Conservation (phyloP, 805 yeast genomes). For the Metschnikowia gelsemii region DNA sequence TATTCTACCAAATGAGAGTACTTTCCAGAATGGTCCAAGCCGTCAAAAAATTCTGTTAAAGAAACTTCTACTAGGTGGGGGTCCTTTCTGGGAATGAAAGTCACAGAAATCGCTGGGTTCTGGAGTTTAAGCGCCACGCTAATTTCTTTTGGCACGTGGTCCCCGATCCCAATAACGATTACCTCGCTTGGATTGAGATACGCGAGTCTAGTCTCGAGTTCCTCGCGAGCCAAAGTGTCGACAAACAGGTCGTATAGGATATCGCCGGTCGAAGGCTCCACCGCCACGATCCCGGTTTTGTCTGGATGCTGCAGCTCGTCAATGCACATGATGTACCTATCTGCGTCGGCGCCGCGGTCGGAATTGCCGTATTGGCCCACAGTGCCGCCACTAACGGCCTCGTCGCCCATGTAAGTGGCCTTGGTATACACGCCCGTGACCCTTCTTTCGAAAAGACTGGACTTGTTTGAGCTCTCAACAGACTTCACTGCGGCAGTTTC, state of each 20-base stretch:
- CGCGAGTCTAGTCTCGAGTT: constrained; percentile 69
- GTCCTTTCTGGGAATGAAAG: constrained; percentile 4
- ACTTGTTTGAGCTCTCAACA: constrained; percentile 46
- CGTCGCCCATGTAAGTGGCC: constrained; percentile 78
- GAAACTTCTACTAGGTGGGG: constrained; percentile 12
- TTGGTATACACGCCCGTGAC: constrained; percentile 73
- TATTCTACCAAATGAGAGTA: constrained; percentile 24
- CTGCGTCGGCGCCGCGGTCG: constrained; percentile 21
- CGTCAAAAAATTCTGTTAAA: constrained; percentile 28
- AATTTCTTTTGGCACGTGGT: constrained; percentile 33
- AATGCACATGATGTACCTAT: constrained; percentile 48
- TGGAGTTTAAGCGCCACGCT: constrained; percentile 20
- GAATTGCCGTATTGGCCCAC: constrained; percentile 4
- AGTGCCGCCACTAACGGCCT: constrained; percentile 15
- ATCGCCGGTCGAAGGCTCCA: constrained; percentile 74
- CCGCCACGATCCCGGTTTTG: constrained; percentile 50
- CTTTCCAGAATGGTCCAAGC: constrained; percentile 21
- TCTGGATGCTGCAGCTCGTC: constrained; percentile 21
- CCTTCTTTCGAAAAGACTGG: constrained; percentile 60
- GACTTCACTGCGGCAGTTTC: constrained; percentile 78
- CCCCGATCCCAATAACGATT: constrained; percentile 42
- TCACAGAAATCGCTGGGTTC: constrained; percentile 14
- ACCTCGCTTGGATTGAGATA: constrained; percentile 81
- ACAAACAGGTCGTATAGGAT: constrained; percentile 67
- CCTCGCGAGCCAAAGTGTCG: constrained; percentile 57